phyloP scores from a whole-genome alignment of 148 eudicot species.

The Camellia lanceoleosa region DNA sequence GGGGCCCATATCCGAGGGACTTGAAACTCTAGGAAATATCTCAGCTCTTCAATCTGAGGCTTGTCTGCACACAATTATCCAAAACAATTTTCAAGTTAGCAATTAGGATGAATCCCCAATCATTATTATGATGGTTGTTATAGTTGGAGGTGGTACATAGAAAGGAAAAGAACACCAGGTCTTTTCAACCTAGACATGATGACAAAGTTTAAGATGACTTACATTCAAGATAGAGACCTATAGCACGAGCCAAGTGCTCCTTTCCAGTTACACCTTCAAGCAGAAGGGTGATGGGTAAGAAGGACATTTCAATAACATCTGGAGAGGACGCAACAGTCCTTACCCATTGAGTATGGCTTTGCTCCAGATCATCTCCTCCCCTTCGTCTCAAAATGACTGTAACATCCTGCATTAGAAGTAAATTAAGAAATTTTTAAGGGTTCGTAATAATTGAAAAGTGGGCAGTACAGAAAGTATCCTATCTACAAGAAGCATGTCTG shows the following conservation, averaged over 20 bases:
- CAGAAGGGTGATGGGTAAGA: constrained; percentile 61
- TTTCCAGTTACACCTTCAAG: constrained; percentile 65
- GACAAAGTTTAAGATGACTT: constrained; percentile 25
- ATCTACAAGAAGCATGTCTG: neutral
- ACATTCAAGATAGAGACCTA: constrained; percentile 81
- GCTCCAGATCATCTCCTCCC: constrained; percentile 97
- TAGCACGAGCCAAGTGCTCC: constrained; percentile 74
- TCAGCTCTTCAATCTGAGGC: constrained; percentile 88
- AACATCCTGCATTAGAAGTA: constrained; percentile 70
- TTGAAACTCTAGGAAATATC: constrained; percentile 90
- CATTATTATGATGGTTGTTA: neutral
- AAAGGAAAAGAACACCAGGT: neutral
- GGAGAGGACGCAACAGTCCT: constrained; percentile 74
- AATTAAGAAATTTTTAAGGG: constrained; percentile 5
- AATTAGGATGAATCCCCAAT: neutral
- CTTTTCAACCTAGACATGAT: neutral
- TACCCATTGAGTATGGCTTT: constrained; percentile 76
- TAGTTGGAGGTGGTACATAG: neutral
- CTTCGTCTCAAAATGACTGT: constrained; percentile 94
- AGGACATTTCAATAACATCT: constrained; percentile 83
- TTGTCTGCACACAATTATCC: constrained; percentile 57
- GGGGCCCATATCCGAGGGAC: constrained; percentile 89
- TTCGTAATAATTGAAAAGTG: constrained; percentile 3
- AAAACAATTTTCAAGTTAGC: constrained; percentile 5
- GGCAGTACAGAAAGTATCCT: neutral